A percentile compares a stretch with the other conserved stretches of the same genome.
These are phyloP conservation scores for Nigrospora osmanthi DNA, from an alignment of 2,329 filamentous ascomycete genomes.

Conservation along the genomic window DNA sequence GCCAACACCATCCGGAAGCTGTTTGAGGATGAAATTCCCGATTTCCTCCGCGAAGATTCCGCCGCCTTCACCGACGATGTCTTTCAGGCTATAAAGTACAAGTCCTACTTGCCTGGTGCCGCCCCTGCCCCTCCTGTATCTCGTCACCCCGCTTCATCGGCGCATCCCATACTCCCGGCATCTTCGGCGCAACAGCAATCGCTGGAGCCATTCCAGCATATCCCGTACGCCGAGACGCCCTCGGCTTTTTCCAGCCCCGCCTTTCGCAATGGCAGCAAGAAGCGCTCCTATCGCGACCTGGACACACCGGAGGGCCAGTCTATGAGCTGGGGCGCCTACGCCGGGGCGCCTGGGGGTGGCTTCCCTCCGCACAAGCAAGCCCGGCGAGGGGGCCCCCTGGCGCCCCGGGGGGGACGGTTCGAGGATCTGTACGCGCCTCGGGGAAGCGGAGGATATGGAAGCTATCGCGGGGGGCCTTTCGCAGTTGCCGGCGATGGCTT, in stretches of 20 bases:
- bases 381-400: constrained; percentile 39
- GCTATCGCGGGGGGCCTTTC: constrained; percentile 12
- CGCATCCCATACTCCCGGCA: constrained; percentile 1
- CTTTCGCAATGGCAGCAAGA: constrained; percentile 27
- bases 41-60: constrained; percentile 66
- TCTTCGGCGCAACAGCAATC: constrained; percentile 2
- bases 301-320: constrained; percentile 29
- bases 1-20: constrained; percentile 56
- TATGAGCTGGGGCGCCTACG: constrained; percentile 14
- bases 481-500: constrained; percentile 7
- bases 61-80: constrained; percentile 62
- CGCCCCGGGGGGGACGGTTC: constrained; percentile 24
- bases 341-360: constrained; percentile 16
- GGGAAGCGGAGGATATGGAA: constrained; percentile 10
- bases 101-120: constrained; percentile 51
- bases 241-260: constrained; percentile 2
- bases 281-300: constrained; percentile 49
- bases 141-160: constrained; percentile 2
- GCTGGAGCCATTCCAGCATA: constrained; percentile 1
- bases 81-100: constrained; percentile 56
- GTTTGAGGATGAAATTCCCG: constrained; percentile 64
- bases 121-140: constrained; percentile 28
- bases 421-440: constrained; percentile 22
- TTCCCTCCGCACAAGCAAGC: constrained; percentile 51
- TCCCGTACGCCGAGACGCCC: constrained; percentile 5